A percentile compares a stretch with the other conserved stretches of the same genome.
Conservation (phyloP, 1,284 basidiomycete species). For the Pseudozyma flocculosa region DNA sequence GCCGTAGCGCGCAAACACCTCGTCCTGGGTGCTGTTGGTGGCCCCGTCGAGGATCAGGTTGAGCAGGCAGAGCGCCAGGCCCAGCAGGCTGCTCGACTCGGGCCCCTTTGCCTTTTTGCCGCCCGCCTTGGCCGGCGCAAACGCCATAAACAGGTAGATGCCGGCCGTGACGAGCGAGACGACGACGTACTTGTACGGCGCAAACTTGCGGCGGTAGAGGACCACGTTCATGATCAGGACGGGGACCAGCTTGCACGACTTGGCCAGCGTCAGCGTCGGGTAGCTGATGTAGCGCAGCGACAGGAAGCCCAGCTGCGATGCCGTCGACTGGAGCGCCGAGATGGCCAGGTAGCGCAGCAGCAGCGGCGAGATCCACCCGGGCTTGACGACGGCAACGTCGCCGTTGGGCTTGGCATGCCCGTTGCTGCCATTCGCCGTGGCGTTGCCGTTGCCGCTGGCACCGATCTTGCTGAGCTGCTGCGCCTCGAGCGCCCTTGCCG, state of each 20-base stretch:
- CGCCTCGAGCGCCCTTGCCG: slow-evolving; percentile 1
- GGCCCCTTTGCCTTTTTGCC: slow-evolving; percentile 46
- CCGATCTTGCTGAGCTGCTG: slow-evolving; percentile 2
- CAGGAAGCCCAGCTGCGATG: slow-evolving; percentile 92
- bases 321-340: slow-evolving; percentile 80
- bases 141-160: slow-evolving; percentile 93
- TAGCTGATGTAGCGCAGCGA: slow-evolving; percentile 94
- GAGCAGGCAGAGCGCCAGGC: slow-evolving; percentile 71
- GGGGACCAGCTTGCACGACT: slow-evolving; percentile 96
- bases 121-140: slow-evolving; percentile 20
- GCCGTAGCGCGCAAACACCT: slow-evolving; percentile 75
- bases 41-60: slow-evolving; percentile 91
- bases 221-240: slow-evolving; percentile 91
- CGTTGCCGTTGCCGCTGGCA: slow-evolving; percentile 1
- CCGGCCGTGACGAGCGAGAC: slow-evolving; percentile 73
- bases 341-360: slow-evolving; percentile 51
- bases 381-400: background rate
- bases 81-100: slow-evolving; percentile 34
- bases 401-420: too few species aligned
- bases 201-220: slow-evolving; percentile 58
- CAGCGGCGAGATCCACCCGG: slow-evolving; percentile 64
- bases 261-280: slow-evolving; percentile 96
- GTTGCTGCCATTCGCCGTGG: background rate
- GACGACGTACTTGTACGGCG: slow-evolving; percentile 57
- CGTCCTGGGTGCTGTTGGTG: slow-evolving; percentile 96